These are phyloP conservation scores for Dioscorea zingiberensis DNA, from an alignment of 106 monocot genomes.

Conservation along the genomic window DNA sequence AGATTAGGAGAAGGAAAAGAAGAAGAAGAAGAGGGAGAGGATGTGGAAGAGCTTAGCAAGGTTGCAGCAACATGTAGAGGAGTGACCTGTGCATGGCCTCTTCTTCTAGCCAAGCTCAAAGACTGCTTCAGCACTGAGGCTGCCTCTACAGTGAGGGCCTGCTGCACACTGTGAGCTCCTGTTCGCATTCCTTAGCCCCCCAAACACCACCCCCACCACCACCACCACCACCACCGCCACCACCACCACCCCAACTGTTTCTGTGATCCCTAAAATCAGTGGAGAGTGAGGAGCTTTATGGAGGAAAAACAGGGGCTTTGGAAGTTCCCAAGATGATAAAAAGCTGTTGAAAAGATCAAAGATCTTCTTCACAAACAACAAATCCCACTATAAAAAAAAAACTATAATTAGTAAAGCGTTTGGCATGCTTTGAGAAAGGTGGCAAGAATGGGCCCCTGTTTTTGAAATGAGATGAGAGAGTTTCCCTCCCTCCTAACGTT, in stretches of 20 bases:
- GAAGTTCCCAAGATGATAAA: constrained; percentile 4
- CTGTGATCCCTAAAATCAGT: neutral
- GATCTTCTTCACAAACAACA: constrained; percentile 6
- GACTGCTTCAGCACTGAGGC: constrained; percentile 79
- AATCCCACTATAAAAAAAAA: neutral
- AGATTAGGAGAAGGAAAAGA: constrained; percentile 13
- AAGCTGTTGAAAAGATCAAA: constrained; percentile 5
- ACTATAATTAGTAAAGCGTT: neutral
- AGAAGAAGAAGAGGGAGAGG: constrained; percentile 22
- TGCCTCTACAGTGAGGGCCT: constrained; percentile 90
- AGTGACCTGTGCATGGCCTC: constrained; percentile 93
- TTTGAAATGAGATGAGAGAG: constrained; percentile 4
- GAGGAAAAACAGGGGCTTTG: no score
- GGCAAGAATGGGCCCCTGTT: constrained; percentile 5
- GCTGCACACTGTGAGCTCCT: constrained; percentile 68
- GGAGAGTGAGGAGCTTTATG: neutral
- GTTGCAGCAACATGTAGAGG: constrained; percentile 89
- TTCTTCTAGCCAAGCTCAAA: constrained; percentile 54
- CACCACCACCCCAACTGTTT: neutral
- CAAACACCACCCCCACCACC: constrained; percentile 12
- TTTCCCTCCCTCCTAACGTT: constrained; percentile 6
- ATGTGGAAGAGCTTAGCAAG: constrained; percentile 69
- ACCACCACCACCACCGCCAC: constrained; percentile 1
- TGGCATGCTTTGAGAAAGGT: constrained; percentile 33
- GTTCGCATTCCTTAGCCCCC: constrained; percentile 54